Conservation (phyloP, 2,329 filamentous ascomycete species). For the Emmonsiellopsis sp. region DNA sequence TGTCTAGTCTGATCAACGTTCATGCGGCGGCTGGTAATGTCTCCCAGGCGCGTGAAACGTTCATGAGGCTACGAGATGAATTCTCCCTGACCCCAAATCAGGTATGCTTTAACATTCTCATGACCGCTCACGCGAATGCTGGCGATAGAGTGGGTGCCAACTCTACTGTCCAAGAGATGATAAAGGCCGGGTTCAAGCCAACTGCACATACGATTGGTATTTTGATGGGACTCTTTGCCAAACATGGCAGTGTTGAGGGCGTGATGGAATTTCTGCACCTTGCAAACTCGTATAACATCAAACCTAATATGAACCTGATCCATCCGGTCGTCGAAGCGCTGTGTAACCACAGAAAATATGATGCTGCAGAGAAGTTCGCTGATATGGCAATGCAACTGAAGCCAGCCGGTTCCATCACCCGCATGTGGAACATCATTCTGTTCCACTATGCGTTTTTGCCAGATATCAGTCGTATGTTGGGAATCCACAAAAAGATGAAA, state of each 20-base stretch:
- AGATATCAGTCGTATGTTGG: conserved; percentile 45
- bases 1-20: conserved; percentile 56
- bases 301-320: conserved; percentile 49
- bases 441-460: conserved; percentile 57
- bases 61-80: conserved; percentile 50
- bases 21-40: conserved; percentile 62
- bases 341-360: conserved; percentile 46
- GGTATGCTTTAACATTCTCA: conserved; percentile 64
- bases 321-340: conserved; percentile 59
- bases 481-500: conserved; percentile 48
- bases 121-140: conserved; percentile 59
- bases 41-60: conserved; percentile 47
- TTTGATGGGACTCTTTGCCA: conserved; percentile 62
- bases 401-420: conserved; percentile 45
- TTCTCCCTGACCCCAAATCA: conserved; percentile 50
- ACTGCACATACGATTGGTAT: conserved; percentile 59
- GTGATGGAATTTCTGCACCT: conserved; percentile 56
- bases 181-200: conserved; percentile 40
- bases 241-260: conserved; percentile 62
- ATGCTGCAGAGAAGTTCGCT: conserved; percentile 51
- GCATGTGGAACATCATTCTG: conserved; percentile 72
- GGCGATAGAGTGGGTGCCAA: conserved; percentile 60
- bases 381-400: conserved; percentile 44
- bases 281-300: conserved; percentile 46
- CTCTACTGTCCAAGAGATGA: conserved; percentile 52